Base-by-base conservation (phyloP, 1,139 yeast genomes). In the Saccharomyces hybrid region DNA sequence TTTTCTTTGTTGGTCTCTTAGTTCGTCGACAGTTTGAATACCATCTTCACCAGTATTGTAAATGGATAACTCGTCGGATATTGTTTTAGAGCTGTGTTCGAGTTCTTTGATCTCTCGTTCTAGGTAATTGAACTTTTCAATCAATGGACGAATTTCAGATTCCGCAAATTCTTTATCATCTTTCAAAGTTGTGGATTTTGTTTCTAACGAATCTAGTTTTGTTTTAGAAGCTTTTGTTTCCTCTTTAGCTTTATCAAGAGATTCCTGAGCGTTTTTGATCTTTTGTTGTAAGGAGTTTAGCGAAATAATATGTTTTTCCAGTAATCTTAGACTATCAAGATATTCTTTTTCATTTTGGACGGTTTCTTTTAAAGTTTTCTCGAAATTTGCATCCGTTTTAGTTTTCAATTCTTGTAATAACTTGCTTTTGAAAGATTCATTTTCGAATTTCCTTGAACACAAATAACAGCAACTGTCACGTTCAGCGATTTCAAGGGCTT, bases 401-500 rank as follows among this genome's bases (percentile, higher is more conserved):
- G 59, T 57, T 32, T 66, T 60, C 50, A 75, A 50, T 61, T 71
- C 69, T 59, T 69, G 55, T 64, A 76, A 53, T 65, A 80, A 57
- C 56, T 63, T 49, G 69, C 66, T 58, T 24, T 57, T 61, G 6
- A 63, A 54, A 0, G 73, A 68, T 4, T 66, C 58, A 2, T 73
- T 73, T 42, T 78, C 79, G 69, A 87, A 86, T 24, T 75, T 71
- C 52, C 95, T 72, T 46, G 80, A 78, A 66, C 96, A 88, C 52
- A 88, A 71, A 48, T 83, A 73, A 66, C 96, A 88, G 54, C 78
- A 75, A 42, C 82, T 76, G 14, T 77, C 77, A 5, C 67, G 67
- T 49, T 81, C 73, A 0, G 93, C 90, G 52, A 82, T 71, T 49
- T 80, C 79, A 16, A 86, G 69, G 0, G 95, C 95, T 49, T 78